phyloP scores from a whole-genome alignment of 192 early-diverging fungal genomes.

The Coemansia sp. region DNA sequence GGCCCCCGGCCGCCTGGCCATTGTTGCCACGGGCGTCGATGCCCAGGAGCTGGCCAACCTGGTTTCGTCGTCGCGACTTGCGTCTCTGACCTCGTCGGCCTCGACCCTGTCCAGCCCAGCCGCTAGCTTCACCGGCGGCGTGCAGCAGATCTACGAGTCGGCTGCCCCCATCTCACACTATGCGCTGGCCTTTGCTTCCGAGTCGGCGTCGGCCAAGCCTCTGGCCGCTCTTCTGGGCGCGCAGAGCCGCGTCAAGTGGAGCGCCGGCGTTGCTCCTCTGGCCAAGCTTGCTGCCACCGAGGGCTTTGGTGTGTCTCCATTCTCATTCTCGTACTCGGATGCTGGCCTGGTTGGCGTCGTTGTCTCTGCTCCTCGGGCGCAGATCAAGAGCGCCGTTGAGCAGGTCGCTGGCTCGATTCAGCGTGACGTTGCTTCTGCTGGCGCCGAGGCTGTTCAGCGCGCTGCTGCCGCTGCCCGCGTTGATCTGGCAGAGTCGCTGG shows the following conservation, averaged over 20 bases:
- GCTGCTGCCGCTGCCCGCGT: conserved; percentile 54
- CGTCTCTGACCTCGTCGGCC: conserved; percentile 36
- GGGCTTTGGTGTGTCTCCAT: conserved; percentile 63
- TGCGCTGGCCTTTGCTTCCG: conserved; percentile 79
- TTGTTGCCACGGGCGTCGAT: conserved; percentile 82
- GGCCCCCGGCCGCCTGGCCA: conserved; percentile 68
- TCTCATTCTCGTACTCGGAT: conserved; percentile 86
- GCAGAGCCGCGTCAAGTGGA: conserved; percentile 62
- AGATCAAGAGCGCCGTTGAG: conserved; percentile 63
- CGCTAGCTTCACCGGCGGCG: conserved; percentile 81
- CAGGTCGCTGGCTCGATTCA: conserved; percentile 60
- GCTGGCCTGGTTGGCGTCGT: conserved; percentile 87
- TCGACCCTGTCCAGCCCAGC: conserved; percentile 27
- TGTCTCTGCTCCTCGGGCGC: conserved; percentile 56
- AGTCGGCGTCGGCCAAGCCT: conserved; percentile 64
- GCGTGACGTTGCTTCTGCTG: conserved; percentile 54
- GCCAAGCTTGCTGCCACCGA: conserved; percentile 60
- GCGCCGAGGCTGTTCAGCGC: conserved; percentile 59
- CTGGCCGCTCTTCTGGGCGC: conserved; percentile 63
- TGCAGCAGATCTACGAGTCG: conserved; percentile 69
- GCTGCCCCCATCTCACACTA: conserved; percentile 59
- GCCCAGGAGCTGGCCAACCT: conserved; percentile 67
- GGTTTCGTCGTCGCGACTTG: conserved; percentile 58
- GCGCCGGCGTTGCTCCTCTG: conserved; percentile 63
- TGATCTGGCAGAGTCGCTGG: conserved; percentile 26